A percentile compares a stretch with the other conserved stretches of the same genome.
These are phyloP conservation scores for Cordyceps cateniannulata DNA, from an alignment of 2,329 filamentous ascomycete genomes.

Conservation along the genomic window DNA sequence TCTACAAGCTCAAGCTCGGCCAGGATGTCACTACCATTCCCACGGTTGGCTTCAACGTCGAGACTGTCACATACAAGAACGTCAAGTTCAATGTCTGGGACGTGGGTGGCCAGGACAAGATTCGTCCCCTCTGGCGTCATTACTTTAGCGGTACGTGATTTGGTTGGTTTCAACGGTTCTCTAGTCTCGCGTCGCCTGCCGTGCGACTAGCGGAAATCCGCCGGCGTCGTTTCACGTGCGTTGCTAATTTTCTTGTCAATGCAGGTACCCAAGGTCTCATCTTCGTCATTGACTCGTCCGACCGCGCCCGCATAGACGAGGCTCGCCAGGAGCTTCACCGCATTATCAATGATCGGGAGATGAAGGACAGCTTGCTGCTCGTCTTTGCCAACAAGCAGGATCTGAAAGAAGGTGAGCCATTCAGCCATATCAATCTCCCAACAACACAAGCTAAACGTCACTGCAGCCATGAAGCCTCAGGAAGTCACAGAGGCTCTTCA, in stretches of 20 bases:
- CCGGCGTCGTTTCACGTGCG: not conserved
- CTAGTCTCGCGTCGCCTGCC: not conserved
- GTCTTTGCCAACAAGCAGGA: slow-evolving; percentile 99
- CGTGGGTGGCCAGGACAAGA: slow-evolving; percentile 98
- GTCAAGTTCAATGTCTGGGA: slow-evolving; percentile 99
- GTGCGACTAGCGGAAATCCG: not conserved
- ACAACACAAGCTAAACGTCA: not conserved
- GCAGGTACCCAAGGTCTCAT: slow-evolving; percentile 92
- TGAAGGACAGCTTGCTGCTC: slow-evolving; percentile 88
- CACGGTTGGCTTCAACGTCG: slow-evolving; percentile 98
- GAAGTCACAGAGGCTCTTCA: slow-evolving; percentile 74
- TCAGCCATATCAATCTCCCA: not conserved
- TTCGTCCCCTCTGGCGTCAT: slow-evolving; percentile 92
- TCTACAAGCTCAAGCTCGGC: slow-evolving; percentile 98
- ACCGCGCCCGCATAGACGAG: slow-evolving; percentile 86
- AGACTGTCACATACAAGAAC: slow-evolving; percentile 98
- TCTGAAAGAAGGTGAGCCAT: slow-evolving; percentile 62
- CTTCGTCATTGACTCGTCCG: slow-evolving; percentile 96
- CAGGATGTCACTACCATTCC: slow-evolving; percentile 98
- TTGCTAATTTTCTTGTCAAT: slow-evolving; percentile 2
- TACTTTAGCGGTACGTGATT: slow-evolving; percentile 68
- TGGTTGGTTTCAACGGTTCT: not conserved
- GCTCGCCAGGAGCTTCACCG: slow-evolving; percentile 89
- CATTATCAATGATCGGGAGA: slow-evolving; percentile 96
- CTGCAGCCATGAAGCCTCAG: slow-evolving; percentile 66